phyloP scores from a whole-genome alignment of 345 rosid genomes.

The Diplotaxis tenuifolia region DNA sequence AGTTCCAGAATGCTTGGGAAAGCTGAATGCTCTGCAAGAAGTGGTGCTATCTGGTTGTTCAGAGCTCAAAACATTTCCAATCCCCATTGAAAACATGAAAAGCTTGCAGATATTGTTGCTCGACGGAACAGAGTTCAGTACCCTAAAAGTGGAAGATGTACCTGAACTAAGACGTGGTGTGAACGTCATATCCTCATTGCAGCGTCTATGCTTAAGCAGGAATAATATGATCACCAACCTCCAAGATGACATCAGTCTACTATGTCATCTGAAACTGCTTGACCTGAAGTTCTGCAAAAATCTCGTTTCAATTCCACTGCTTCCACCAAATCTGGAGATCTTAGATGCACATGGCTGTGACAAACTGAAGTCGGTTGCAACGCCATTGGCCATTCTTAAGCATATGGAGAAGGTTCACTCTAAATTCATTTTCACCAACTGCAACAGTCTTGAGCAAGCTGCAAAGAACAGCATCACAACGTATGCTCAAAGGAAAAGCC shows the following conservation, averaged over 20 bases:
- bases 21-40: slow-evolving; percentile 20
- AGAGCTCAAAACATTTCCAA: slow-evolving; percentile 5
- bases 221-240: slow-evolving; percentile 6
- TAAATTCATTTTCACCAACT: too few relatives aligned
- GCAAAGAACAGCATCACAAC: too few relatives aligned
- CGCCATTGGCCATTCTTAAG: too few relatives aligned
- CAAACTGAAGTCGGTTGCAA: background rate
- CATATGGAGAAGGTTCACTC: too few relatives aligned
- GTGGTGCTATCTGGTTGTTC: slow-evolving; percentile 25
- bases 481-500: too few relatives aligned
- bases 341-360: slow-evolving; percentile 25
- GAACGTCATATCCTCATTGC: background rate
- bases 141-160: background rate
- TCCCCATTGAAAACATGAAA: slow-evolving; percentile 17
- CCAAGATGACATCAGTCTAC: background rate
- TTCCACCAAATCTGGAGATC: slow-evolving; percentile 18
- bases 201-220: slow-evolving; percentile 18
- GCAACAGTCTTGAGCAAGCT: too few relatives aligned
- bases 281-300: slow-evolving; percentile 17
- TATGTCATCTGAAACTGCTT: slow-evolving; percentile 1
- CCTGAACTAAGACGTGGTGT: background rate
- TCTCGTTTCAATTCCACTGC: slow-evolving; percentile 13
- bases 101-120: slow-evolving; percentile 14
- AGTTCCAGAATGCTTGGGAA: slow-evolving; percentile 21
- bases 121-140: background rate